These are phyloP conservation scores for Conticribra guillardii DNA, from an alignment of 108 stramenopile genomes.

Conservation along the genomic window DNA sequence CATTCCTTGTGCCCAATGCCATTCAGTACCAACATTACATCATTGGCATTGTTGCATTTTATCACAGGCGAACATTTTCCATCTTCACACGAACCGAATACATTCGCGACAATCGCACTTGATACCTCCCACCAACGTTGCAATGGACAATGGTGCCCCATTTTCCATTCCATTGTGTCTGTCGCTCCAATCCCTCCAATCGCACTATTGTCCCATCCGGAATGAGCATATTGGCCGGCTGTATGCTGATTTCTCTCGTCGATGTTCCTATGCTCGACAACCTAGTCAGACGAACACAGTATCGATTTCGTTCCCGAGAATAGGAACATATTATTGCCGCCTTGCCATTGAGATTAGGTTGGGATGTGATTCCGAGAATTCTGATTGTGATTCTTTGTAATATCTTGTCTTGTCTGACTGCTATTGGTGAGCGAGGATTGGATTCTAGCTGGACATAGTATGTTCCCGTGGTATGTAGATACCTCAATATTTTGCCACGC, in stretches of 20 bases:
- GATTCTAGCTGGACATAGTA: slow-evolving; percentile 35
- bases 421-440: slow-evolving; percentile 10
- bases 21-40: no score
- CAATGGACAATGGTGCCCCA: slow-evolving; percentile 25
- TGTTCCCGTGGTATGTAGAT: slow-evolving; percentile 10
- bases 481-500: slow-evolving; percentile 20
- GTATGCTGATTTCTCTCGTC: slow-evolving; percentile 39
- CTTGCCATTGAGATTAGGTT: slow-evolving; percentile 31
- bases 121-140: slow-evolving; percentile 21
- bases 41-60: no score
- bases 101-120: slow-evolving; percentile 23
- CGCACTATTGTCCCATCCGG: slow-evolving; percentile 35
- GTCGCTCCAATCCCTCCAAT: slow-evolving; percentile 37
- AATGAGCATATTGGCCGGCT: slow-evolving; percentile 34
- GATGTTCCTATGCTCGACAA: slow-evolving; percentile 3
- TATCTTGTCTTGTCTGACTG: slow-evolving; percentile 32
- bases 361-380: slow-evolving; percentile 27
- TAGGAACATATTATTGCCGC: slow-evolving; percentile 33
- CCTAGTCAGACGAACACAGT: slow-evolving; percentile 24
- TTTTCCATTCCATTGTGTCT: slow-evolving; percentile 48
- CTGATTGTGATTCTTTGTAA: slow-evolving; percentile 27
- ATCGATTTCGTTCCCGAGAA: slow-evolving; percentile 40
- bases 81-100: slow-evolving; percentile 36
- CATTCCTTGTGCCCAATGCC: no score
- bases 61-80: slow-evolving; percentile 35